A percentile compares a stretch with the other conserved stretches of the same genome.
Conservation (phyloP, 352 stramenopile genomes). For the Globisporangium cederbergense region DNA sequence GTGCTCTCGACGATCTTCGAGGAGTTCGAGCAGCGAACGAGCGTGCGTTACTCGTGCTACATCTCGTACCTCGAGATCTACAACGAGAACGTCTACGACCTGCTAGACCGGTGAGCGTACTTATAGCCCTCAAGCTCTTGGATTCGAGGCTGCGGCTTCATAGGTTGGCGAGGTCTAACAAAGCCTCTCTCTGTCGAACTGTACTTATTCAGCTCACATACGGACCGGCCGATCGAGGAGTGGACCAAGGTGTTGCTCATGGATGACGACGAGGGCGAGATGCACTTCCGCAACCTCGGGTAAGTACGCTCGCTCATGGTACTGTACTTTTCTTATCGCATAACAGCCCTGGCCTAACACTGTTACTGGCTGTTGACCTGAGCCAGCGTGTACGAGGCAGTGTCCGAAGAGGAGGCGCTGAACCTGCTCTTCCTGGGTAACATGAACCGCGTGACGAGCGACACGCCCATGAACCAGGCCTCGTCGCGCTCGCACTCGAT, state of each 20-base stretch:
- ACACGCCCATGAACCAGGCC: constrained; percentile 96
- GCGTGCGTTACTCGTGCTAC: constrained; percentile 80
- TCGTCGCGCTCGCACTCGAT: constrained; percentile 95
- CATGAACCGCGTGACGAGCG: constrained; percentile 94
- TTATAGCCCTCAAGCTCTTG: background rate
- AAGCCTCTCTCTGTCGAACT: background rate
- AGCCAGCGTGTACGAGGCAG: constrained; percentile 68
- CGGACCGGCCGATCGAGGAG: constrained; percentile 68
- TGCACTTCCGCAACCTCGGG: constrained; percentile 79
- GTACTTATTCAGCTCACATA: constrained; percentile 40
- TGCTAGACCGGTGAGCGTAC: constrained; percentile 64
- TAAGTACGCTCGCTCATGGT: constrained; percentile 20
- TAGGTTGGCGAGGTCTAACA: background rate
- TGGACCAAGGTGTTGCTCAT: constrained; percentile 80
- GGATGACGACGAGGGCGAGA: constrained; percentile 76
- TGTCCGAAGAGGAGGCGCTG: constrained; percentile 91
- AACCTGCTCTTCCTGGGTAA: constrained; percentile 96
- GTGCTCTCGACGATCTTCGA: constrained; percentile 92
- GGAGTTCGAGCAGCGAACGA: constrained; percentile 55
- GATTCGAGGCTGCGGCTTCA: background rate
- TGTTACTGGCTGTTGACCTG: background rate
- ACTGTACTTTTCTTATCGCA: background rate
- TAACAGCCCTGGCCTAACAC: too few relatives aligned
- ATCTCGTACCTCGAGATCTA: constrained; percentile 98
- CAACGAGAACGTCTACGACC: constrained; percentile 95